A percentile compares a stretch with the other conserved stretches of the same genome.
Evolutionary conservation across 257 asterid species (phyloP).

Genomic region (Solanum rostratum): DNA sequence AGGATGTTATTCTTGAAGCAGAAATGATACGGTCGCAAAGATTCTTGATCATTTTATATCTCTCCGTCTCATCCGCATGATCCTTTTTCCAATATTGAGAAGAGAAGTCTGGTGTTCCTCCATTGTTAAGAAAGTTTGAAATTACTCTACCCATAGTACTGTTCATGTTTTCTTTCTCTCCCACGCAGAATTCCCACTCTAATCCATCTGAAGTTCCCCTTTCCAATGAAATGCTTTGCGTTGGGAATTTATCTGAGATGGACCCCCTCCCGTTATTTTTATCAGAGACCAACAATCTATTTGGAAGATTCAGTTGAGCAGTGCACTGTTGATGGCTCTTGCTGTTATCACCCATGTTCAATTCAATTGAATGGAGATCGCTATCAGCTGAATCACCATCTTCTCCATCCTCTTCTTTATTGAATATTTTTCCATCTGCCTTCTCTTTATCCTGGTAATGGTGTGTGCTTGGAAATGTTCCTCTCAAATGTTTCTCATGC

Average conservation of each 20-base stretch:
- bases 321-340: constrained; percentile 48
- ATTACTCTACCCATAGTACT: background rate
- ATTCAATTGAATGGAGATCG: constrained; percentile 51
- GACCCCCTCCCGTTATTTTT: constrained; percentile 36
- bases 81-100: constrained; percentile 45
- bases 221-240: constrained; percentile 22
- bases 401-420: constrained; percentile 13
- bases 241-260: constrained; percentile 20
- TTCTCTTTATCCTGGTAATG: constrained; percentile 20
- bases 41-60: constrained; percentile 73
- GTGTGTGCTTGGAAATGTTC: constrained; percentile 43
- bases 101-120: constrained; percentile 34
- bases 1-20: constrained; percentile 34
- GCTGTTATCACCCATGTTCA: constrained; percentile 33
- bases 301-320: constrained; percentile 14
- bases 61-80: constrained; percentile 54
- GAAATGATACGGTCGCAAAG: constrained; percentile 74
- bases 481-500: constrained; percentile 60
- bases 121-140: constrained; percentile 17
- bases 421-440: constrained; percentile 4
- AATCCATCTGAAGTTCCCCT: constrained; percentile 30
- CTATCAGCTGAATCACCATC: constrained; percentile 28
- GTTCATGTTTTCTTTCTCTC: constrained; percentile 9
- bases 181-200: constrained; percentile 40
- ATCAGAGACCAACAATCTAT: constrained; percentile 20